Evolutionary conservation across 306 rosid genomes (phyloP), one percentile per base, ranked within the genome.

Genomic region (Rosa rugosa): DNA sequence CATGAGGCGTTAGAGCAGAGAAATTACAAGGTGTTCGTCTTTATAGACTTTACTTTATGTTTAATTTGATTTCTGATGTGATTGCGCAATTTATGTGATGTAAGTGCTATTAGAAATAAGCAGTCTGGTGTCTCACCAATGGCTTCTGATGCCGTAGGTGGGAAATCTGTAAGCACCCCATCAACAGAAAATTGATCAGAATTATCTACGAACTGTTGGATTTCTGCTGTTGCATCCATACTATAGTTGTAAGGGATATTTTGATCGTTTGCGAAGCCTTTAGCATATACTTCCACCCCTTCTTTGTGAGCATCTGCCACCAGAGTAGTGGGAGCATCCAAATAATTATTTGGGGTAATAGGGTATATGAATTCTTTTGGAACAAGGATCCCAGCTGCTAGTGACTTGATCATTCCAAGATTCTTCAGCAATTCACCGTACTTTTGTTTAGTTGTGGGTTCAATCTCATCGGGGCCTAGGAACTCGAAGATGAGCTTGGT

Each of bases 251-350:
- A 84, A 71, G 96, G 90, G 42, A 78, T 5, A 27, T 78, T 10
- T 14, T 78, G 0, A 74, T 95, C 99, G 60, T 93, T 95, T 42
- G 96, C 87, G 41, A 95, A 95, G 83, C 96, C 98, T 75, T 86
- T 87, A 75, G 97, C 99, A 86, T 87, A 86, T 64, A 93, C 88
- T 84, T 93, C 97, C 31, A 96, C 85, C 59, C 99, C 98, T 76
- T 53, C 76, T 80, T 86, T 89, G 81, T 96, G 99, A 38, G 98
- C 98, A 80, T 93, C 94, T 8, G 80, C 65, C 25, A 93, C 98
- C 5, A 96, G 86, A 22, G 80, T 83, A 14, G 96, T 87, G 53
- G 90, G 88, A 46, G 49, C 81, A 4, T 79, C 93, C 82, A 96
- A 80, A 59, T 89, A 93, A 27, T 81, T 84, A 57, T 84, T 86